These are phyloP conservation scores for Pseudocercospora eumusae DNA, from an alignment of 2,329 filamentous ascomycete genomes.

Conservation along the genomic window DNA sequence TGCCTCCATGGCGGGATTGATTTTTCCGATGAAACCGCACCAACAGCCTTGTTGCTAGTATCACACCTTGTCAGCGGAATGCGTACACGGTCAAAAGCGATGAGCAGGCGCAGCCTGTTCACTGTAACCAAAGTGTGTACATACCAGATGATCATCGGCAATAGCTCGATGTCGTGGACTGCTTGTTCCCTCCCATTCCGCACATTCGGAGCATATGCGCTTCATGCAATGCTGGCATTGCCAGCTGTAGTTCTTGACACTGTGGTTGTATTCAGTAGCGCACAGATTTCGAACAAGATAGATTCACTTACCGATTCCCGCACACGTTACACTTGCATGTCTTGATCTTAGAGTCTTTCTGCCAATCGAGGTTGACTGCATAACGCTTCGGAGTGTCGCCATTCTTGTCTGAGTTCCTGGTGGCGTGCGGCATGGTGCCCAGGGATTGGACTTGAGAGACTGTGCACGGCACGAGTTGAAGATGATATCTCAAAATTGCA, in stretches of 20 bases:
- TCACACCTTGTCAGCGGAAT: background rate
- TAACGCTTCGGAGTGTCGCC: background rate
- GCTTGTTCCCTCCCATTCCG: background rate
- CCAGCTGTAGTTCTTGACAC: slow-evolving; percentile 3
- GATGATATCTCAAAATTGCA: background rate
- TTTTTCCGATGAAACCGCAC: slow-evolving; percentile 2
- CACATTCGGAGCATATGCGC: slow-evolving; percentile 5
- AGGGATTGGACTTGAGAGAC: background rate
- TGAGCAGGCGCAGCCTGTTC: background rate
- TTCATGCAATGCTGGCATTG: slow-evolving; percentile 6
- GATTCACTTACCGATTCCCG: background rate
- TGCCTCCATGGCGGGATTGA: slow-evolving; percentile 2
- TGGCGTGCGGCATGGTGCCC: slow-evolving; percentile 1
- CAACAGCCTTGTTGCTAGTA: slow-evolving; percentile 1
- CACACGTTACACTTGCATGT: slow-evolving; percentile 1
- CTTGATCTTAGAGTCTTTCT: slow-evolving; percentile 6
- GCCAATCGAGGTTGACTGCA: background rate
- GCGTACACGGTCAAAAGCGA: background rate
- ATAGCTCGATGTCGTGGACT: background rate
- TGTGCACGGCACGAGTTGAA: background rate
- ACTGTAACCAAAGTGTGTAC: background rate
- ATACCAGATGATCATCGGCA: background rate
- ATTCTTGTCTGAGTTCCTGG: background rate
- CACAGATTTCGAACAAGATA: background rate
- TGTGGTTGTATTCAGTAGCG: background rate